phyloP scores from a whole-genome alignment of 2,329 filamentous ascomycete species.

The Arachnomyces sp. region DNA sequence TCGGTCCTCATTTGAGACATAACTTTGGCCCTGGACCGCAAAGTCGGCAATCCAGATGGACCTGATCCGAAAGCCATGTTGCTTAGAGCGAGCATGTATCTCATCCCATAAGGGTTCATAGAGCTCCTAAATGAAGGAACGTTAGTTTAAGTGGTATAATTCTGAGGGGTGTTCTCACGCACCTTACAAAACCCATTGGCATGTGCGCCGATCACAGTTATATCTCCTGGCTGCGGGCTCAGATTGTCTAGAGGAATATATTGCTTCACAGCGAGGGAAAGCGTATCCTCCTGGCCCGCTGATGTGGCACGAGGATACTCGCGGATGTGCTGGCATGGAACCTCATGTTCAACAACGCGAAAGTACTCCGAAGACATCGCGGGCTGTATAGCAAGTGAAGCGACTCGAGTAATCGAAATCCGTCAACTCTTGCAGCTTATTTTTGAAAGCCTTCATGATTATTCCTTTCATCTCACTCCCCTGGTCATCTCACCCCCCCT shows the following conservation, averaged over 20 bases:
- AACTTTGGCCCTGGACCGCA: conserved; percentile 74
- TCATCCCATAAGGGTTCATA: conserved; percentile 92
- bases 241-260: conserved; percentile 70
- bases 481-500: too few species aligned
- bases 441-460: too few species aligned
- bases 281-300: conserved; percentile 62
- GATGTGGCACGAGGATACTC: conserved; percentile 70
- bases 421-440: too few species aligned
- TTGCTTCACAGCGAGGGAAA: conserved; percentile 74
- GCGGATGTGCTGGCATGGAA: conserved; percentile 69
- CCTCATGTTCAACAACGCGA: conserved; percentile 61
- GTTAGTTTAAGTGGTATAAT: conserved; percentile 6
- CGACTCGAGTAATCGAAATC: too few species aligned
- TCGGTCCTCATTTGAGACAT: conserved; percentile 63
- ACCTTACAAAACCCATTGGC: conserved; percentile 92
- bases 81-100: conserved; percentile 51
- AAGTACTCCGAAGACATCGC: conserved; percentile 14
- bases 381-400: too few species aligned
- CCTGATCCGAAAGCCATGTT: conserved; percentile 60
- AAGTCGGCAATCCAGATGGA: conserved; percentile 85
- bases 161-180: conserved; percentile 11
- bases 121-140: conserved; percentile 53
- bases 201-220: conserved; percentile 80
- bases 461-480: too few species aligned
- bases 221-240: conserved; percentile 60